Base-by-base conservation (phyloP, 2,329 filamentous ascomycete genomes). In the Fusarium chlamydosporum region DNA sequence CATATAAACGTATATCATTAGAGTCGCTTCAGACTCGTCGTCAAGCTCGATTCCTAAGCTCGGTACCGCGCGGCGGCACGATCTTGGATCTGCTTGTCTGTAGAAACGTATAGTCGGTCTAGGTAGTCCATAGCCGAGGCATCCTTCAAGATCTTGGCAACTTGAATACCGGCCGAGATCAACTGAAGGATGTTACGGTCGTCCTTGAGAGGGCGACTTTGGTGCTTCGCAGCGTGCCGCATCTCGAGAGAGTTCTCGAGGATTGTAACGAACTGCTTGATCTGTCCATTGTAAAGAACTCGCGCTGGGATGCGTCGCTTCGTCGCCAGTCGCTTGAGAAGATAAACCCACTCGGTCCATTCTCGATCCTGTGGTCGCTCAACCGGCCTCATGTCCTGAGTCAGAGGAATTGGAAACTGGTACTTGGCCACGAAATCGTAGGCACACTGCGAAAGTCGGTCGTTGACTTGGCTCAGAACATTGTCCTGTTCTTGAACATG, bases 381-480 rank as follows among this genome's bases (percentile, higher is more conserved):
- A 54, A 94, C 85, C 3, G 91, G 90, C 71, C 92, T 87, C 87
- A 94, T 94, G 78, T 95, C 92, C 78, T 91, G 88, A 59, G 93
- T 92, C 74, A 96, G 81, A 12, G 93, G 93, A 72, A 96, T 94
- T 13, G 93, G 93, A 77, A 96, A 96, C 79, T 95, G 92, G 78
- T 96, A 96, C 80, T 93, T 94, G 73, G 93, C 93, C 74, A 96
- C 90, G 79, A 96, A 96, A 80, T 96, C 92, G 84, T 91, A 96
- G 33, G 92, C 93, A 78, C 92, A 96, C 78, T 92, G 91, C 26
- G 92, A 94, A 45, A 96, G 84, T 65, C 92, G 88, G 80, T 95
- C 92, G 82, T 96, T 96, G 79, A 96, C 92, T 79, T 91, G 88
- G 58, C 87, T 88, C 59, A 96, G 83, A 72, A 96, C 92, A 75